Evolutionary conservation across 352 stramenopile species (phyloP), one percentile per base, ranked within the genome.

Genomic region (Phytophthora pistaciae): DNA sequence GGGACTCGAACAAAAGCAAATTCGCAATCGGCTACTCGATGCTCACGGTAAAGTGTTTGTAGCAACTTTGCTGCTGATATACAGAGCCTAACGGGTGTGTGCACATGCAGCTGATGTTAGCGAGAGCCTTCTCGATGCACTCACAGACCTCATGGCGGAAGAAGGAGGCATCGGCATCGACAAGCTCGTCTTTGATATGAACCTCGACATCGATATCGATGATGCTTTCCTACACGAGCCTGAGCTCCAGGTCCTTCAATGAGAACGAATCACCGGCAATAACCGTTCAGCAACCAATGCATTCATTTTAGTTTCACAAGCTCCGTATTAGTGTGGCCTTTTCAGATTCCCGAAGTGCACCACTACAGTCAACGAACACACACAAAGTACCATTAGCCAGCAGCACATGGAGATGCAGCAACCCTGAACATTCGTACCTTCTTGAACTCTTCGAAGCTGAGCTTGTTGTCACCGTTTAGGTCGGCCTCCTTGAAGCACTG

Each of bases 371-470:
- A 20, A 14, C 44, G 11, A 58, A 38, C 14, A 33, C 42, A 14
- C 27, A 71, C 29, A 46, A 31, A 46, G 25, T 11, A 44, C 46
- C n/a, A 50, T 76, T 70, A 69, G 71, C 14, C 55, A 53, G 16
- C 36, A 63, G 29, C 54, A 69, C 46, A 72, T 55, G 11, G 20
- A 46, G 21, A 49, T 25, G 36, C 21, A 57, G 33, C 3, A 29
- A 6, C 27, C 27, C 27, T 29, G 27, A 68, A 55, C 16, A 20
- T 56, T 31, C 52, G 27, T 79, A 96, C 88, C 88, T 96, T 93
- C 62, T 96, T 96, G 72, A 97, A 97, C 56, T 96, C 87, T 56
- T 95, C 88, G 60, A 96, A 96, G 78, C 85, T 95, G 38, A 96
- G 78, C 62, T 95, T 92, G 60, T 88, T 82, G 70, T 97, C 88